A percentile compares a stretch with the other conserved stretches of the same genome.
Conservation (phyloP, 345 rosid species). For the Hibiscus trionum region DNA sequence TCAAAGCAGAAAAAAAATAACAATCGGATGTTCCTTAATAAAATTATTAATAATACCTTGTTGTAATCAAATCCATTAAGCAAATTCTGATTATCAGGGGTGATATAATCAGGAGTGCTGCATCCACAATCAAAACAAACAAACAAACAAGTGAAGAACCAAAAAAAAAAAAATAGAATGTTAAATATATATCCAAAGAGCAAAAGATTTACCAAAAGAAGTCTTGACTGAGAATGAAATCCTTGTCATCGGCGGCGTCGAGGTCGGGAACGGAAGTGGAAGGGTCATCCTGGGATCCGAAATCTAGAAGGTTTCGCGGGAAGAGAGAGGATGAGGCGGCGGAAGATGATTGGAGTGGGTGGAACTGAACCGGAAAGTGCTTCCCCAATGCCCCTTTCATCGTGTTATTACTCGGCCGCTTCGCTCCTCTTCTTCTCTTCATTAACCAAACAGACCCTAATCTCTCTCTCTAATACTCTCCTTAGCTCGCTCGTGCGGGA, state of each 20-base stretch:
- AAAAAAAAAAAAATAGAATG: background rate
- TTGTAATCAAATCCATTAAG: constrained; percentile 43
- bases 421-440: constrained; percentile 40
- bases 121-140: constrained; percentile 13
- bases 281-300: constrained; percentile 22
- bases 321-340: constrained; percentile 24
- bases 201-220: constrained; percentile 64
- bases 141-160: background rate
- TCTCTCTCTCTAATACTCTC: constrained; percentile 7
- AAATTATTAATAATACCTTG: constrained; percentile 37
- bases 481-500: background rate
- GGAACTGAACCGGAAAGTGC: constrained; percentile 38
- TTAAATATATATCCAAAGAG: background rate
- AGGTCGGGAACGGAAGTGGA: constrained; percentile 22
- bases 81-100: constrained; percentile 77
- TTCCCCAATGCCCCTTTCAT: constrained; percentile 47
- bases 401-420: constrained; percentile 4
- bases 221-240: constrained; percentile 88
- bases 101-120: constrained; percentile 97
- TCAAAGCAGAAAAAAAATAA: background rate
- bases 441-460: constrained; percentile 20
- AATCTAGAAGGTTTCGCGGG: constrained; percentile 34
- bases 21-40: background rate
- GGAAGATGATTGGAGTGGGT: constrained; percentile 27
- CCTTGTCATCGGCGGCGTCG: constrained; percentile 45